phyloP scores from a whole-genome alignment of 2,329 filamentous ascomycete species.

The Alternaria gaisen region DNA sequence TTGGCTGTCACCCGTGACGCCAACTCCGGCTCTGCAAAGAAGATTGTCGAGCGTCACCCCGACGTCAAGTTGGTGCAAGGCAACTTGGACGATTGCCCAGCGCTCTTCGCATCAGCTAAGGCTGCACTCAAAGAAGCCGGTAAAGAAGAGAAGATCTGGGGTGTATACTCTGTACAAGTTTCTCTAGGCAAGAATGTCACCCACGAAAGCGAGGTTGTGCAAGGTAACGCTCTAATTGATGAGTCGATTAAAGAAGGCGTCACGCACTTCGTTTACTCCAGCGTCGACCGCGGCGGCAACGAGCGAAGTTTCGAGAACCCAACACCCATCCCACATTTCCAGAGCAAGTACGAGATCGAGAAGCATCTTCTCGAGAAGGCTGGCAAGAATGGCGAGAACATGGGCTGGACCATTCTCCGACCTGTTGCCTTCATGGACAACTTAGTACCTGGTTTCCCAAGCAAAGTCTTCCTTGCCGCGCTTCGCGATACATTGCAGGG shows the following conservation, averaged over 20 bases:
- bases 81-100: slow-evolving; percentile 61
- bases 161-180: slow-evolving; percentile 70
- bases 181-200: slow-evolving; percentile 55
- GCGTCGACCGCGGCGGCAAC: slow-evolving; percentile 70
- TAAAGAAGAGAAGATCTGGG: slow-evolving; percentile 58
- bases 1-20: slow-evolving; percentile 69
- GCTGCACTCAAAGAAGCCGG: slow-evolving; percentile 46
- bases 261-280: slow-evolving; percentile 69
- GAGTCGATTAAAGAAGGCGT: slow-evolving; percentile 65
- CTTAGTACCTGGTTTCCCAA: slow-evolving; percentile 57
- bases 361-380: slow-evolving; percentile 63
- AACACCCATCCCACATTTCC: slow-evolving; percentile 67
- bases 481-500: slow-evolving; percentile 54
- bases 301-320: slow-evolving; percentile 59
- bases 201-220: slow-evolving; percentile 58
- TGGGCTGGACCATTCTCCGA: slow-evolving; percentile 69
- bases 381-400: slow-evolving; percentile 53
- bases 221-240: slow-evolving; percentile 68
- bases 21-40: slow-evolving; percentile 60
- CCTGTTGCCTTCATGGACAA: slow-evolving; percentile 73
- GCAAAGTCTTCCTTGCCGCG: slow-evolving; percentile 59
- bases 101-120: slow-evolving; percentile 60
- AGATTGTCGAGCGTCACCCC: slow-evolving; percentile 56
- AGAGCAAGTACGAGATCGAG: slow-evolving; percentile 69
- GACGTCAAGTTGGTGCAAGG: slow-evolving; percentile 66